Evolutionary conservation across 2,329 filamentous ascomycete genomes (phyloP), one percentile per base, ranked within the genome.

Genomic region (Alternaria panax): DNA sequence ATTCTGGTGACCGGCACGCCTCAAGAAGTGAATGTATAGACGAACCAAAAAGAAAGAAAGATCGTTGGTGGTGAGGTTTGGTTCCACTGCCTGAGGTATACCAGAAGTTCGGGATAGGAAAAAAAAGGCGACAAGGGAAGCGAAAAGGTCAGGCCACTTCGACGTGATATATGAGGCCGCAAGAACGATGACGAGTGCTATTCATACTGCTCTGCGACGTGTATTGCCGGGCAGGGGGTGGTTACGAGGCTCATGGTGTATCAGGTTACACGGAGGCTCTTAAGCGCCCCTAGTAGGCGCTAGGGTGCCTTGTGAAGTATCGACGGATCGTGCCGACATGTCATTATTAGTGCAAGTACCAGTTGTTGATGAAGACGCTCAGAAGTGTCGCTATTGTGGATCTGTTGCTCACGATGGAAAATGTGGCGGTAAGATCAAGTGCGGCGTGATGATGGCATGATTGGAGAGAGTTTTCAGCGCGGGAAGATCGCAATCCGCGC

Each of bases 141-240:
- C 45, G 30, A 55, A 62, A 62, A 70, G 67, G 71, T 72, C 72
- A 75, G 72, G 72, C 70, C 71, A 75, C 68, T 64, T 65, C 52
- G 50, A 47, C 57, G 66, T 64, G 65, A 66, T 72, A 70, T 75
- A 74, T 72, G 68, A 71, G 64, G 61, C 62, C 63, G 58, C 61
- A 58, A 59, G 50, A 53, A 50, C 57, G 60, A 57, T 48, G 50
- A 60, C 62, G 62, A 58, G 60, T 67, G 62, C 63, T 43, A 63
- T 65, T 71, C 67, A 64, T 67, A 73, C 71, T 62, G 56, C 55
- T 38, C 60, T 75, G 71, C 70, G 69, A 76, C 72, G 60, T 62
- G 62, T 42, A 67, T 28, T 70, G 72, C 68, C 65, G 57, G 69
- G 72, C 66, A 60, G 36, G 62, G 59, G 59, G 55, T 61, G 52